Conservation (phyloP, 2,329 filamentous ascomycete species). For the Alternaria triticina region DNA sequence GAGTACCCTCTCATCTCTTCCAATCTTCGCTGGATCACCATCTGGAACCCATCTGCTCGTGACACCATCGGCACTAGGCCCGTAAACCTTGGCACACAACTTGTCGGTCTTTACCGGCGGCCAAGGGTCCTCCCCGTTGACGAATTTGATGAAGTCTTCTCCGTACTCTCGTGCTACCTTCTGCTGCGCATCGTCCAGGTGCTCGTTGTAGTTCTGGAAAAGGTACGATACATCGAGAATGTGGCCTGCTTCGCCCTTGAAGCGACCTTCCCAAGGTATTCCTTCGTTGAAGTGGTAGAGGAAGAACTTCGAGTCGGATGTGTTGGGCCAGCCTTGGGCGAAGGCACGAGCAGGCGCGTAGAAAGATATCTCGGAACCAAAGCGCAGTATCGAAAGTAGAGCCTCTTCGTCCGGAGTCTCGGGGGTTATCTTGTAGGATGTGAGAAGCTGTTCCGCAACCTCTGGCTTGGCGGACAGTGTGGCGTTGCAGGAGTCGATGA, state of each 20-base stretch:
- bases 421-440: conserved; percentile 50
- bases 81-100: conserved; percentile 37
- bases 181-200: conserved; percentile 29
- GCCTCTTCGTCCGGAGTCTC: conserved; percentile 51
- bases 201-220: conserved; percentile 44
- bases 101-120: conserved; percentile 31
- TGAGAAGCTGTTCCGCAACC: conserved; percentile 35
- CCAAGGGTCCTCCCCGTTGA: conserved; percentile 42
- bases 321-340: conserved; percentile 46
- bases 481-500: conserved; percentile 42
- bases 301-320: conserved; percentile 35
- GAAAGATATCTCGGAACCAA: conserved; percentile 56
- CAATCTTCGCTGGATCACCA: conserved; percentile 35
- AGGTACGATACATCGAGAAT: conserved; percentile 43
- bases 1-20: conserved; percentile 30
- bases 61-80: conserved; percentile 35
- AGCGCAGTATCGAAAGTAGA: conserved; percentile 51
- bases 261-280: conserved; percentile 45
- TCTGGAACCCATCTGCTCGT: conserved; percentile 33
- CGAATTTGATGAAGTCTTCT: conserved; percentile 42
- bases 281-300: conserved; percentile 45
- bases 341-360: conserved; percentile 53
- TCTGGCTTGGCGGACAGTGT: conserved; percentile 34
- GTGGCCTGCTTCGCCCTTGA: conserved; percentile 43
- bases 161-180: conserved; percentile 32